A percentile compares a stretch with the other conserved stretches of the same genome.
Evolutionary conservation across 2,329 filamentous ascomycete genomes (phyloP).

Genomic region (Aureobasidium musti): DNA sequence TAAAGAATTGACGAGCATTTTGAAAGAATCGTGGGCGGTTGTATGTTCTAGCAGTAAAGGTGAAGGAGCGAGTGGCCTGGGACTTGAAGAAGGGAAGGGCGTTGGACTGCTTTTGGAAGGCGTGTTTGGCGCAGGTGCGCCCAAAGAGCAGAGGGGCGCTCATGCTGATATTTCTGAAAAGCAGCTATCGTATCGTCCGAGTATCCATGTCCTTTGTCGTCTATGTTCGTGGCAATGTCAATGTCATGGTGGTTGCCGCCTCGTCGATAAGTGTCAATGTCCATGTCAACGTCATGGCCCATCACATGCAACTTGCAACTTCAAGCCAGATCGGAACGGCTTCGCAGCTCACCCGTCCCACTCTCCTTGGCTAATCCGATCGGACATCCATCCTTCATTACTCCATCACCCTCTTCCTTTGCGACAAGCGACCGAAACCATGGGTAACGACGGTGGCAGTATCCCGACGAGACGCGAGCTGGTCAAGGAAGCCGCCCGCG

Average conservation of each 20-base stretch:
- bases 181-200: background rate
- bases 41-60: constrained; percentile 23
- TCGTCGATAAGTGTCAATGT: background rate
- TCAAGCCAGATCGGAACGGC: background rate
- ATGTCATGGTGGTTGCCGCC: background rate
- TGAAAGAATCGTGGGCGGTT: constrained; percentile 13
- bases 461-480: constrained; percentile 96
- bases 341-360: background rate
- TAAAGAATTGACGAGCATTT: constrained; percentile 28
- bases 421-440: constrained; percentile 43
- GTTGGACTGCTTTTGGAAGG: constrained; percentile 1
- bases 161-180: background rate
- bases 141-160: constrained; percentile 20
- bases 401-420: no score
- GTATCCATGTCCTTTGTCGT: constrained; percentile 12
- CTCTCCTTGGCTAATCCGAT: background rate
- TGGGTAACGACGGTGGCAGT: constrained; percentile 97
- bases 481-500: constrained; percentile 86
- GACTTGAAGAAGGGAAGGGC: constrained; percentile 13
- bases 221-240: constrained; percentile 9
- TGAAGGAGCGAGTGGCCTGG: constrained; percentile 15
- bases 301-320: constrained; percentile 22
- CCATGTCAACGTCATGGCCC: constrained; percentile 22
- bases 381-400: background rate
- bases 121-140: constrained; percentile 23